These are phyloP conservation scores for Claviceps sp. DNA, from an alignment of 2,329 filamentous ascomycete genomes.

Conservation along the genomic window DNA sequence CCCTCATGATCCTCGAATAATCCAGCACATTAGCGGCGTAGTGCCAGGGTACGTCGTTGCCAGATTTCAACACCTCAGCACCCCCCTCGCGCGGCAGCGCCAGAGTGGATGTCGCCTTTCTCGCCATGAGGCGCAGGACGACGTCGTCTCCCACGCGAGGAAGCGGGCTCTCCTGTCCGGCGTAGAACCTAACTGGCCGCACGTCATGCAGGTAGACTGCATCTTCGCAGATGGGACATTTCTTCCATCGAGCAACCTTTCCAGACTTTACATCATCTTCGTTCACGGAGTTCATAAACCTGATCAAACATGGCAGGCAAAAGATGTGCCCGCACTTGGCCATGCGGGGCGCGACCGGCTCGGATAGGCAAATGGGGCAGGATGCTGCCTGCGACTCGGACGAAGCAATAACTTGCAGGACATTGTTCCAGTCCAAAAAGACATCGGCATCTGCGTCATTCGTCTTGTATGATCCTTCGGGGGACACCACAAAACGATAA, in stretches of 20 bases:
- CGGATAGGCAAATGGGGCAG: conserved; percentile 89
- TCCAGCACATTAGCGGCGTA: conserved; percentile 88
- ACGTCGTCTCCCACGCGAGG: conserved; percentile 81
- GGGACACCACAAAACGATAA: conserved; percentile 90
- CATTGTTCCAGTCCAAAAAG: conserved; percentile 78
- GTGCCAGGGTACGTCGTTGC: conserved; percentile 83
- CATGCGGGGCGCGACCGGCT: conserved; percentile 89
- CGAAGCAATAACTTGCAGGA: conserved; percentile 85
- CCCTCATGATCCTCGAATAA: conserved; percentile 92
- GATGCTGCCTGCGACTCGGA: conserved; percentile 76
- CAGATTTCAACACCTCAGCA: conserved; percentile 52
- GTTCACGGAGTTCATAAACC: conserved; percentile 80
- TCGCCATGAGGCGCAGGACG: conserved; percentile 72
- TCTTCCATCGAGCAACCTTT: conserved; percentile 73
- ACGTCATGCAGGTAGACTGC: conserved; percentile 85
- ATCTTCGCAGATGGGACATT: conserved; percentile 93
- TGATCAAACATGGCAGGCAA: conserved; percentile 81
- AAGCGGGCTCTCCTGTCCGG: conserved; percentile 69
- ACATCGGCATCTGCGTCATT: conserved; percentile 80
- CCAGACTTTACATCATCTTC: conserved; percentile 55
- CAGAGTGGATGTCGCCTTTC: conserved; percentile 67
- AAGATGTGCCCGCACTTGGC: conserved; percentile 96
- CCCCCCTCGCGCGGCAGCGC: conserved; percentile 73
- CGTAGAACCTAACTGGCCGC: conserved; percentile 79
- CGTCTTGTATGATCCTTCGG: conserved; percentile 61